Evolutionary conservation across 495 filamentous ascomycete species (phyloP), one percentile per base, ranked within the genome.

Genomic region (Aspergillus cavernicola): DNA sequence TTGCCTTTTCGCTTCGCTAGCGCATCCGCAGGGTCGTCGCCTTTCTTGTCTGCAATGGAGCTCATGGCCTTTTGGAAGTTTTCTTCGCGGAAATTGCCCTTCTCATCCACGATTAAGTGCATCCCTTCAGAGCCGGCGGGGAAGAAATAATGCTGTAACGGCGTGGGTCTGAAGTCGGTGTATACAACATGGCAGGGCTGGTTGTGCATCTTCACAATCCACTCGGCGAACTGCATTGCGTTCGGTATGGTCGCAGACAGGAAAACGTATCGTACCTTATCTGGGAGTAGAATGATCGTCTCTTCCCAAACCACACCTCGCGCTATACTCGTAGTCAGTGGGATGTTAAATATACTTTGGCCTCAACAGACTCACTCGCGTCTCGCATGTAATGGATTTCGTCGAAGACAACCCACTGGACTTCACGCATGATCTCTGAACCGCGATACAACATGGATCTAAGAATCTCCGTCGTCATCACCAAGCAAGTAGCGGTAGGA

Each of bases 241-340:
- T 98, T 98, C 32, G 93, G 93, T 55, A 98, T 98, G n/a, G 93
- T 98, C 33, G 93, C 93, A 22, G 93, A 98, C 28, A 98, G 74
- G 75, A 98, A 98, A 28, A 97, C 93, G 60, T 97, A 98, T 69
- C 90, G 87, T 52, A 97, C 93, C 77, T 98, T 96, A 75, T 98
- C 92, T 5, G 93, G 93, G 9, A 98, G 75, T 20, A 98, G 76
- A 64, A 98, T 98, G 65, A 98, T 95, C 7, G 95, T 97, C 70
- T 98, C 93, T 67, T 98, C 93, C 93, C 93, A 98, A 9, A 98
- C 93, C 9, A 98, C 93, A 72, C 93, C 93, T 66, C 93, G 84
- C 55, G 84, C 80, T 78, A 62, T 28, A 38, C 55, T 13, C 59
- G 28, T 50, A 47, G 33, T 53, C 40, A 59, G 53, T 50, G 29